These are phyloP conservation scores for Penicillium sp. DNA, from an alignment of 2,329 filamentous ascomycete genomes.

Conservation along the genomic window DNA sequence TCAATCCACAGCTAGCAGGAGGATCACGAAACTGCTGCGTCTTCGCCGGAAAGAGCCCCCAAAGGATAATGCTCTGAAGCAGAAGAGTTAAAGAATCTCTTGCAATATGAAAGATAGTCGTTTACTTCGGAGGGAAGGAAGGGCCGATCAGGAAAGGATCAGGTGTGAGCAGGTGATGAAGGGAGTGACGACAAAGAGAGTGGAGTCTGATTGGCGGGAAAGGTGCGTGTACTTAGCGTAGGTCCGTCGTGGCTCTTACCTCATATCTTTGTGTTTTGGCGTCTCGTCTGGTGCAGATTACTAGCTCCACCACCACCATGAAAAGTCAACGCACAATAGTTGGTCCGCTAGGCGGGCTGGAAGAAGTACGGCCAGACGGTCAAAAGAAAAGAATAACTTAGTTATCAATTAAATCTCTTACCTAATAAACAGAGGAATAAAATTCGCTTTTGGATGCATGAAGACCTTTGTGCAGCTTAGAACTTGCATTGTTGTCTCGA, in stretches of 20 bases:
- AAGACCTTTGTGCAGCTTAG: no score
- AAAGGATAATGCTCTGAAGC: neutral
- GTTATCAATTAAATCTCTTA: no score
- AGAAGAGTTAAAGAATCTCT: no score
- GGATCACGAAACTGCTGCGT: neutral
- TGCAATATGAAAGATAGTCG: no score
- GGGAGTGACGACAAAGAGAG: neutral
- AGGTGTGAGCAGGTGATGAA: constrained; percentile 1
- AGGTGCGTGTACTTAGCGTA: neutral
- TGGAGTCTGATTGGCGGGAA: neutral
- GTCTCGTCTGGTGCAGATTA: rapidly evolving
- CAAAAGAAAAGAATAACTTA: no score
- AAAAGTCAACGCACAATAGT: neutral
- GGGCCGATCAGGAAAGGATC: neutral
- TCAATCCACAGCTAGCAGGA: neutral
- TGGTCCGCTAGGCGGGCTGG: neutral
- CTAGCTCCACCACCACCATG: neutral
- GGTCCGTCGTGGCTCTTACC: neutral
- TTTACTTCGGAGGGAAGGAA: neutral
- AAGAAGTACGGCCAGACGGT: neutral
- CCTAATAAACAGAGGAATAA: no score
- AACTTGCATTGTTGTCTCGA: no score
- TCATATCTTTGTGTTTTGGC: neutral
- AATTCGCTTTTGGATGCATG: no score
- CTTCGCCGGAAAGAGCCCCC: neutral